These are phyloP conservation scores for Lactarius sp. DNA, from an alignment of 768 basidiomycete genomes.

Conservation along the genomic window DNA sequence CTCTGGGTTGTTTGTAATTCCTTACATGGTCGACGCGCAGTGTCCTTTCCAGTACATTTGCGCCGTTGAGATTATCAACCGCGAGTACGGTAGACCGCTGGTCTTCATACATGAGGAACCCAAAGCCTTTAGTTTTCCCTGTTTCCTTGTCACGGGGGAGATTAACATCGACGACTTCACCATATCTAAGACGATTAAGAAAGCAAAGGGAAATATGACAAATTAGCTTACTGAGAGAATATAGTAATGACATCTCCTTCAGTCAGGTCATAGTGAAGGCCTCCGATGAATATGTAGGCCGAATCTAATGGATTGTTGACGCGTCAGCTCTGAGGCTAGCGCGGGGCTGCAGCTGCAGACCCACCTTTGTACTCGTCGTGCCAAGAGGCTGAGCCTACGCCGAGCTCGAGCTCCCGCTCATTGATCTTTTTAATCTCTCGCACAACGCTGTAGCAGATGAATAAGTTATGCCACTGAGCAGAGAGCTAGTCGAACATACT, in stretches of 20 bases:
- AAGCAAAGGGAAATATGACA: slow-evolving; percentile 1
- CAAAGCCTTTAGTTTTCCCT: slow-evolving; percentile 87
- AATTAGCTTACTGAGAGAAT: slow-evolving; percentile 82
- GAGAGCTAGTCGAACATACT: slow-evolving; percentile 43
- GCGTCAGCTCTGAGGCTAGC: slow-evolving; percentile 14
- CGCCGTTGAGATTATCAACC: slow-evolving; percentile 98
- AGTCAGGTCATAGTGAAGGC: slow-evolving; percentile 81
- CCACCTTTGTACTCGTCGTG: slow-evolving; percentile 91
- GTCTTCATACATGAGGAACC: slow-evolving; percentile 98
- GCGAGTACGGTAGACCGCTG: slow-evolving; percentile 94
- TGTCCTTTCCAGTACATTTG: slow-evolving; percentile 77
- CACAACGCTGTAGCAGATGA: slow-evolving; percentile 58
- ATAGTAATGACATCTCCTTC: slow-evolving; percentile 98
- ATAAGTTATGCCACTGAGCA: slow-evolving; percentile 14
- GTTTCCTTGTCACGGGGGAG: slow-evolving; percentile 92
- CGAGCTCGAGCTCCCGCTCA: slow-evolving; percentile 79
- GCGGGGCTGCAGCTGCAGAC: slow-evolving; percentile 15
- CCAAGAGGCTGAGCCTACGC: slow-evolving; percentile 72
- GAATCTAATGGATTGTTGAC: slow-evolving; percentile 53
- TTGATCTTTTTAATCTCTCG: slow-evolving; percentile 94
- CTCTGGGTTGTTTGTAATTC: slow-evolving; percentile 84
- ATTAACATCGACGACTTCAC: slow-evolving; percentile 94
- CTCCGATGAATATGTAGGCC: slow-evolving; percentile 92
- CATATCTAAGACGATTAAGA: slow-evolving; percentile 57
- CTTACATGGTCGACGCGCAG: slow-evolving; percentile 91